phyloP scores from a whole-genome alignment of 2,329 filamentous ascomycete genomes.

The Hirsutella thompsonii region DNA sequence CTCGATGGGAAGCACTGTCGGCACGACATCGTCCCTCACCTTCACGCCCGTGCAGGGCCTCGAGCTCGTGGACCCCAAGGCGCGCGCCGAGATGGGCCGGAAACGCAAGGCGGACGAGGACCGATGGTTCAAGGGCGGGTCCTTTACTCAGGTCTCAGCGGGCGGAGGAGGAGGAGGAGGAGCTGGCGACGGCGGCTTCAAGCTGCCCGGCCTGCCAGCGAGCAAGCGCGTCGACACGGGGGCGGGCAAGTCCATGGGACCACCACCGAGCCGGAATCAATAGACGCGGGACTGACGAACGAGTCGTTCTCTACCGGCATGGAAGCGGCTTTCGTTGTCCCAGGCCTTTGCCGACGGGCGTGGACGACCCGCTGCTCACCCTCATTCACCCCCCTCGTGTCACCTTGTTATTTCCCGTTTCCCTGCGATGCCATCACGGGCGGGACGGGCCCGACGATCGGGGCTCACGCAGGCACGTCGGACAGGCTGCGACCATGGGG shows the following conservation, averaged over 20 bases:
- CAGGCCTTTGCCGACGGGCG: too few species aligned
- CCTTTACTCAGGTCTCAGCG: slow-evolving; percentile 74
- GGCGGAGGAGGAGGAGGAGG: slow-evolving; percentile 20
- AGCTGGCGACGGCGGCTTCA: slow-evolving; percentile 51
- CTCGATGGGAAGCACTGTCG: slow-evolving; percentile 44
- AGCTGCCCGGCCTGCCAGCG: slow-evolving; percentile 63
- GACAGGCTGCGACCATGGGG: too few species aligned
- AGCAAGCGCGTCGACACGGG: slow-evolving; percentile 51
- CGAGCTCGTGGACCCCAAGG: slow-evolving; percentile 89
- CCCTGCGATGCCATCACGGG: too few species aligned
- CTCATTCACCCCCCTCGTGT: too few species aligned
- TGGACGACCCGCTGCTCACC: too few species aligned
- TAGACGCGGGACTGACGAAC: not conserved
- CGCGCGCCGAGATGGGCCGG: slow-evolving; percentile 71
- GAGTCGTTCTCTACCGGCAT: too few species aligned
- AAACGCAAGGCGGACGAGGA: slow-evolving; percentile 94
- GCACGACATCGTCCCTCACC: slow-evolving; percentile 75
- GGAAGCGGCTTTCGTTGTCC: not conserved
- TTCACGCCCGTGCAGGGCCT: slow-evolving; percentile 93
- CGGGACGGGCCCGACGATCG: too few species aligned
- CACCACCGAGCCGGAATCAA: slow-evolving; percentile 16
- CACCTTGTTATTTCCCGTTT: too few species aligned
- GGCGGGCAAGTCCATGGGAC: slow-evolving; percentile 19
- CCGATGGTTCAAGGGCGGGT: slow-evolving; percentile 93
- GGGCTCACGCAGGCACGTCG: too few species aligned